Evolutionary conservation across 73 alveolate genomes (phyloP).

Genomic region (Paramecium sonneborni): DNA sequence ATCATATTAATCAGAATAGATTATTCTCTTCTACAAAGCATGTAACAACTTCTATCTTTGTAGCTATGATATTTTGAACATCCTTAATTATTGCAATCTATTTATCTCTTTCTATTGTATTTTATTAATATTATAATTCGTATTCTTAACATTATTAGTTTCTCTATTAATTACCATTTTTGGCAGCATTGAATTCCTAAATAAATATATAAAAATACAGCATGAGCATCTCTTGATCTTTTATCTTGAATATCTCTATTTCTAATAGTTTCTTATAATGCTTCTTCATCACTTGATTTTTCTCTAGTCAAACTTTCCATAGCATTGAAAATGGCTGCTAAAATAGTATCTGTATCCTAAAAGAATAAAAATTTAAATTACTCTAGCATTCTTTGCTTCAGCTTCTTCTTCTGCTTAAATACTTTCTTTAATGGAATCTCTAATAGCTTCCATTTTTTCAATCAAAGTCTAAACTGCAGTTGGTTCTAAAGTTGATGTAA

Average conservation of each 20-base stretch:
- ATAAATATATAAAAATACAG: neutral
- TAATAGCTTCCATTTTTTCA: constrained; percentile 49
- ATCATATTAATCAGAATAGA: constrained; percentile 3
- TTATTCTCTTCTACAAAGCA: constrained; percentile 9
- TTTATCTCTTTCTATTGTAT: constrained; percentile 49
- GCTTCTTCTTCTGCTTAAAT: constrained; percentile 30
- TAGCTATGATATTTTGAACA: constrained; percentile 30
- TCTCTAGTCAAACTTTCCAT: constrained; percentile 47
- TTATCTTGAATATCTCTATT: constrained; percentile 47
- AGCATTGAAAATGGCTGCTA: constrained; percentile 36
- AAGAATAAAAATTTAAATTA: neutral
- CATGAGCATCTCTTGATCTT: constrained; percentile 53
- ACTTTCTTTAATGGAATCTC: constrained; percentile 48
- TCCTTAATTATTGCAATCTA: constrained; percentile 34
- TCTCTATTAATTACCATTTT: constrained; percentile 14
- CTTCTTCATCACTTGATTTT: constrained; percentile 37
- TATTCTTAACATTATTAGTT: constrained; percentile 12
- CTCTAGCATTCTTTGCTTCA: constrained; percentile 49
- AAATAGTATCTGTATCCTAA: constrained; percentile 25
- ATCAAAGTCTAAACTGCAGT: constrained; percentile 8
- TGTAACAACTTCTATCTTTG: neutral
- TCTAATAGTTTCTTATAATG: constrained; percentile 28
- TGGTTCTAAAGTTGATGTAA: constrained; percentile 38
- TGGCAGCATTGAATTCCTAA: constrained; percentile 48
- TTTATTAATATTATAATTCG: constrained; percentile 29